A percentile compares a stretch with the other conserved stretches of the same genome.
Conservation (phyloP, 2,329 filamentous ascomycete species). For the Penicillium fuscoglaucum region DNA sequence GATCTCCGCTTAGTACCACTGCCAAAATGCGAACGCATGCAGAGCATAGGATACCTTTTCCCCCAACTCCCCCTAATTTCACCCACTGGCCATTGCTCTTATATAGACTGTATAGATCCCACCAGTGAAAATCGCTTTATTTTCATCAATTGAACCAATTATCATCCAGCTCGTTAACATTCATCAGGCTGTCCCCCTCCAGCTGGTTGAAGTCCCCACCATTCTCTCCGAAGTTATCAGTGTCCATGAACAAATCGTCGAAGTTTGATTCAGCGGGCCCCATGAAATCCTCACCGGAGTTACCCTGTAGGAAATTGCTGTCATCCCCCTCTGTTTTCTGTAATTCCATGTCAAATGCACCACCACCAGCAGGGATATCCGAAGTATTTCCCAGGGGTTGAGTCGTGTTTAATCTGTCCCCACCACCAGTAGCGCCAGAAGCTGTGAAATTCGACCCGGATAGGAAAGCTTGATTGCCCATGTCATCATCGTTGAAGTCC, state of each 20-base stretch:
- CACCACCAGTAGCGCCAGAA: constrained; percentile 17
- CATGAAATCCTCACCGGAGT: constrained; percentile 37
- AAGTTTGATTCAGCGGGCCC: constrained; percentile 47
- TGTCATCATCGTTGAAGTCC: constrained; percentile 41
- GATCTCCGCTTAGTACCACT: constrained; percentile 6
- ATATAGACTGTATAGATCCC: not conserved
- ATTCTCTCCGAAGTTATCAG: constrained; percentile 38
- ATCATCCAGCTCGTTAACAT: constrained; percentile 44
- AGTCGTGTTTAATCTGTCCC: constrained; percentile 13
- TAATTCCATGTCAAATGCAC: constrained; percentile 41
- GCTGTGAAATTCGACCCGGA: constrained; percentile 35
- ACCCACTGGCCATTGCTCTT: not conserved
- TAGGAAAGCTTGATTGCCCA: constrained; percentile 42
- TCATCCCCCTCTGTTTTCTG: constrained; percentile 27
- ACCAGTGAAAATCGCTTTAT: too few relatives aligned
- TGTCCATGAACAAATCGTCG: constrained; percentile 47
- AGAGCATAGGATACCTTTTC: constrained; percentile 14
- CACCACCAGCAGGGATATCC: constrained; percentile 30
- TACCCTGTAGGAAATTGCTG: constrained; percentile 23
- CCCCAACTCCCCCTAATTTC: not conserved
- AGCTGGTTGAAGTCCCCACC: constrained; percentile 37
- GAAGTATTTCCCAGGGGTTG: constrained; percentile 24
- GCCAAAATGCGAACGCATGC: constrained; percentile 12
- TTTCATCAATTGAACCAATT: constrained; percentile 39
- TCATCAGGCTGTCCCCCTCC: constrained; percentile 40